phyloP scores from a whole-genome alignment of 2,329 filamentous ascomycete genomes.

The Paracorniculantispora psalliotae region DNA sequence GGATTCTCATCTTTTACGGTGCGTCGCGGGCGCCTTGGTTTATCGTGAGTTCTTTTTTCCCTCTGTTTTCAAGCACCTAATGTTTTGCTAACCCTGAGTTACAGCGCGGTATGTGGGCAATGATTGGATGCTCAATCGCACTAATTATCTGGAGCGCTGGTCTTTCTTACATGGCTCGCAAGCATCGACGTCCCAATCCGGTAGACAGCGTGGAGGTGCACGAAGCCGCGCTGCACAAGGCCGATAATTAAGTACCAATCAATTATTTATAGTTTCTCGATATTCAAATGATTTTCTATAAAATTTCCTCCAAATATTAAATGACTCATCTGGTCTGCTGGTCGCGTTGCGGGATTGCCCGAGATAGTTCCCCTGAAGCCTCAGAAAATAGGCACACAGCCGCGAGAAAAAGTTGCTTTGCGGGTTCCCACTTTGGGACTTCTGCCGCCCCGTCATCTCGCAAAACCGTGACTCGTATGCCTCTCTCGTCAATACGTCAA shows the following conservation, averaged over 20 bases:
- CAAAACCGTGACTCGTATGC: not conserved
- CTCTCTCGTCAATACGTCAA: not conserved
- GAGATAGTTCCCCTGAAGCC: not conserved
- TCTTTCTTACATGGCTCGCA: constrained; percentile 35
- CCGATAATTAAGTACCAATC: not conserved
- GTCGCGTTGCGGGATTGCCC: not conserved
- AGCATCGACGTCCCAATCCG: not conserved
- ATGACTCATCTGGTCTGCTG: no score
- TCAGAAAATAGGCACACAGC: constrained; percentile 6
- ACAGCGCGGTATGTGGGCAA: constrained; percentile 66
- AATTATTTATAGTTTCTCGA: no score
- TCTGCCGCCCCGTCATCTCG: not conserved
- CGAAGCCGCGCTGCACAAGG: not conserved
- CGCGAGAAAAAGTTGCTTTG: not conserved
- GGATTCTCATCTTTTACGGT: constrained; percentile 66
- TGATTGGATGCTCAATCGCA: constrained; percentile 60
- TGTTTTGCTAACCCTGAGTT: constrained; percentile 7
- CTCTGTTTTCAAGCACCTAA: constrained; percentile 11
- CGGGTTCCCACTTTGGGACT: not conserved
- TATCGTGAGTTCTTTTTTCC: constrained; percentile 41
- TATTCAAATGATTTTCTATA: not conserved
- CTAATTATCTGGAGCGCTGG: constrained; percentile 55
- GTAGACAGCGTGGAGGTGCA: not conserved
- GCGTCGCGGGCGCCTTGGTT: constrained; percentile 64
- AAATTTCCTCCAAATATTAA: not conserved